phyloP scores from a whole-genome alignment of 164 flowering plant species.

The Warburgia ugandensis region DNA sequence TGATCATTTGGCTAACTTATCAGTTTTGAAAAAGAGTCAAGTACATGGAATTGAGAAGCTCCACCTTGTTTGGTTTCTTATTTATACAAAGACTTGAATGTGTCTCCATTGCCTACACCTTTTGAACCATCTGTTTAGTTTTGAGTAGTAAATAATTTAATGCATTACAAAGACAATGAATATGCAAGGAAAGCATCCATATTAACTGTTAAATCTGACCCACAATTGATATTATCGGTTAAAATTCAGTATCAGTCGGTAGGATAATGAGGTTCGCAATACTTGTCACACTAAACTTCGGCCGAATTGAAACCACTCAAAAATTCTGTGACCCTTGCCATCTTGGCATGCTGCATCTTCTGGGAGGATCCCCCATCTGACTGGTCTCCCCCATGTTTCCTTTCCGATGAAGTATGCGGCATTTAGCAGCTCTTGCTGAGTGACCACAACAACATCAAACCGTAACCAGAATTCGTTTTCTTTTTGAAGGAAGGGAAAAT shows the following conservation, averaged over 20 bases:
- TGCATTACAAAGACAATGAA: no score
- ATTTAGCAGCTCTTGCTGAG: constrained; percentile 3
- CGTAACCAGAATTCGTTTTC: background rate
- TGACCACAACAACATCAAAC: background rate
- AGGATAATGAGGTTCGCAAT: background rate
- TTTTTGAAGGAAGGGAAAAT: background rate
- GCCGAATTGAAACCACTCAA: background rate
- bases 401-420: constrained; percentile 9
- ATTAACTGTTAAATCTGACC: no score
- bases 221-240: background rate
- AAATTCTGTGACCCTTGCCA: constrained; percentile 4
- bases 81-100: no score
- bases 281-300: background rate
- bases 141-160: no score
- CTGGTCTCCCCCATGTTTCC: constrained; percentile 16
- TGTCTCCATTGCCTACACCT: no score
- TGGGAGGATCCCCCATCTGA: constrained; percentile 12
- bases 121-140: no score
- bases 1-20: no score
- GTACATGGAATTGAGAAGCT: no score
- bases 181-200: no score
- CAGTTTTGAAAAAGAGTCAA: no score
- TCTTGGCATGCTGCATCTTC: constrained; percentile 11
- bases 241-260: background rate
- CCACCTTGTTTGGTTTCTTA: no score